phyloP scores from a whole-genome alignment of 345 rosid genomes.

The Melaleuca quinquenervia region DNA sequence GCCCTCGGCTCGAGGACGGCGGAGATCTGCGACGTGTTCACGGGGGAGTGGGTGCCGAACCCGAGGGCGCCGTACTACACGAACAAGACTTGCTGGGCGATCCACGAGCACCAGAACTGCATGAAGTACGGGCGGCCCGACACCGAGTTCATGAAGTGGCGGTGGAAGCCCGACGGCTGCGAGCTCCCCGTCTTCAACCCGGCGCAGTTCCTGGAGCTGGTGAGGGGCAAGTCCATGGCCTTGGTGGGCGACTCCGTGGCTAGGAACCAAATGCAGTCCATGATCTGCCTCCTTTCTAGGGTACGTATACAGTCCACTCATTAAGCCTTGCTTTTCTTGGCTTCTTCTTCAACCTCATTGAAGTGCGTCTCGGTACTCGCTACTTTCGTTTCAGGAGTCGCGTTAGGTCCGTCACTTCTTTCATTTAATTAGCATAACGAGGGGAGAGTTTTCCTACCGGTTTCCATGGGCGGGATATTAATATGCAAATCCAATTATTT shows the following conservation, averaged over 20 bases:
- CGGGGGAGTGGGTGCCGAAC: slow-evolving; percentile 80
- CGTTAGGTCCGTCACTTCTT: background rate
- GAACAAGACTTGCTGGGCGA: slow-evolving; percentile 84
- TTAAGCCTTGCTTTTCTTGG: background rate
- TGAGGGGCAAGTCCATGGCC: slow-evolving; percentile 71
- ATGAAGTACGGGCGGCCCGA: slow-evolving; percentile 84
- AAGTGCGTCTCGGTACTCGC: background rate
- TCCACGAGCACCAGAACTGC: slow-evolving; percentile 96
- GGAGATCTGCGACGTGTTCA: slow-evolving; percentile 50
- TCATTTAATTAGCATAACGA: background rate
- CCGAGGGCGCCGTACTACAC: slow-evolving; percentile 74
- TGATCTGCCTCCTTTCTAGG: slow-evolving; percentile 87
- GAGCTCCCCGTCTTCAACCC: slow-evolving; percentile 64
- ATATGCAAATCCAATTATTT: background rate
- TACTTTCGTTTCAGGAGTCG: background rate
- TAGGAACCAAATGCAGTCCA: slow-evolving; percentile 93
- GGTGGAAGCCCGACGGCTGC: slow-evolving; percentile 78
- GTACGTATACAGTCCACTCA: slow-evolving; percentile 14
- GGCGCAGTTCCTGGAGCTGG: slow-evolving; percentile 51
- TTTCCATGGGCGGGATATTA: background rate
- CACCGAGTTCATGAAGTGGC: slow-evolving; percentile 59
- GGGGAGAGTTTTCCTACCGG: background rate
- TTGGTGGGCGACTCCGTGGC: slow-evolving; percentile 87
- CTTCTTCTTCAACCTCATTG: background rate
- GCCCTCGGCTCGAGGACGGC: background rate